Evolutionary conservation across 1,284 basidiomycete genomes (phyloP).

Genomic region (Somion occarium): DNA sequence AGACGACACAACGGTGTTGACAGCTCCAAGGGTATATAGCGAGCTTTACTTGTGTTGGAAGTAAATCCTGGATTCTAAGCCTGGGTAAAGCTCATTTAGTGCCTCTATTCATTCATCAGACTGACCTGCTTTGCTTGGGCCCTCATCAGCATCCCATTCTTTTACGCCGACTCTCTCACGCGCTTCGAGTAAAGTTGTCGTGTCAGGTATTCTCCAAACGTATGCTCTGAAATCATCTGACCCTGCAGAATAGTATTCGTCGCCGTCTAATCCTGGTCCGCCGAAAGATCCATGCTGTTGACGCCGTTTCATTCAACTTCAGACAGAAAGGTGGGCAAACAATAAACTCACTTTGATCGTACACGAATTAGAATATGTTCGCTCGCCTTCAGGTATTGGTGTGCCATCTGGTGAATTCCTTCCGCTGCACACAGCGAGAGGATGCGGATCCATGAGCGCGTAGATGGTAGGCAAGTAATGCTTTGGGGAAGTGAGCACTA

Average conservation of each 20-base stretch:
- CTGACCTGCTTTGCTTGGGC: slow-evolving; percentile 36
- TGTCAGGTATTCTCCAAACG: slow-evolving; percentile 68
- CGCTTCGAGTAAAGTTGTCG: slow-evolving; percentile 35
- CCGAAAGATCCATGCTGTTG: slow-evolving; percentile 72
- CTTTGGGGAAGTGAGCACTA: slow-evolving; percentile 30
- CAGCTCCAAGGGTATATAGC: slow-evolving; percentile 52
- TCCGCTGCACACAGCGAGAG: slow-evolving; percentile 64
- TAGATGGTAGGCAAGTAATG: slow-evolving; percentile 69
- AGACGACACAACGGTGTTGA: slow-evolving; percentile 51
- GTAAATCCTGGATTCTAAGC: slow-evolving; percentile 57
- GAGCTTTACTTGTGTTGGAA: slow-evolving; percentile 27
- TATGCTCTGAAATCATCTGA: slow-evolving; percentile 81
- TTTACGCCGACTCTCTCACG: slow-evolving; percentile 37
- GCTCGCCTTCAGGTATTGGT: slow-evolving; percentile 36
- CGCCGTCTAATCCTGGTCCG: slow-evolving; percentile 44
- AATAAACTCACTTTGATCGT: slow-evolving; percentile 62
- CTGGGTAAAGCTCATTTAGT: too few species aligned
- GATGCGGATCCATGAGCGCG: slow-evolving; percentile 54
- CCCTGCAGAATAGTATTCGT: slow-evolving; percentile 62
- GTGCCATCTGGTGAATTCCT: slow-evolving; percentile 48
- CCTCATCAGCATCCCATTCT: slow-evolving; percentile 34
- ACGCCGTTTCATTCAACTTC: slow-evolving; percentile 5
- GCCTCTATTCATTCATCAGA: too few species aligned
- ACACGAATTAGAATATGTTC: slow-evolving; percentile 65
- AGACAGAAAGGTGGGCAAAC: background rate